Conservation (phyloP, 2,329 filamentous ascomycete species). For the Hypoxylon sp. region DNA sequence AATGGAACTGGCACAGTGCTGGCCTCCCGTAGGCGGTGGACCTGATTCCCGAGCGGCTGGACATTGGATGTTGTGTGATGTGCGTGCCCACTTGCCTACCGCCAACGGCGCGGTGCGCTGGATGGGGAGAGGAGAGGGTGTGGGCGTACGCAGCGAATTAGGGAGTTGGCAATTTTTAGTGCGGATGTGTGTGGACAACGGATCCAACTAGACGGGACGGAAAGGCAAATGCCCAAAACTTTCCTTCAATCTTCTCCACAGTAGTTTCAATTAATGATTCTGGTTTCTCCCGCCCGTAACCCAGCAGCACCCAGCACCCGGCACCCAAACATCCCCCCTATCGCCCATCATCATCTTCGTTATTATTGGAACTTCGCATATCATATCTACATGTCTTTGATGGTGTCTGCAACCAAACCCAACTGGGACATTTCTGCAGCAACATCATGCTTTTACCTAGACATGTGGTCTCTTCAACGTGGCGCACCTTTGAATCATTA, state of each 20-base stretch:
- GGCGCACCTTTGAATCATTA: conserved; percentile 27
- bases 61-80: conserved; percentile 33
- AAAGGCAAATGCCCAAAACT: conserved; percentile 21
- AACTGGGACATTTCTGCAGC: conserved; percentile 33
- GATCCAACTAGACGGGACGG: conserved; percentile 43
- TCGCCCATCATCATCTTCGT: conserved; percentile 11
- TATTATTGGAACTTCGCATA: conserved; percentile 17
- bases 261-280: conserved; percentile 34
- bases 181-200: conserved; percentile 21
- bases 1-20: conserved; percentile 11
- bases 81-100: conserved; percentile 25
- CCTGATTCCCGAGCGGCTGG: conserved; percentile 42
- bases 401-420: conserved; percentile 34
- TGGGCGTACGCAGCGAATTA: conserved; percentile 13
- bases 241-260: conserved; percentile 33
- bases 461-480: conserved; percentile 38
- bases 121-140: not conserved
- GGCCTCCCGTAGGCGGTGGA: conserved; percentile 28
- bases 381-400: conserved; percentile 8
- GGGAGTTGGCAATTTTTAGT: conserved; percentile 3
- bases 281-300: conserved; percentile 26
- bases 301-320: conserved; percentile 5
- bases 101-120: conserved; percentile 30
- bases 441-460: conserved; percentile 27
- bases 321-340: too few relatives aligned